Evolutionary conservation across 345 rosid species (phyloP), one percentile per base, ranked within the genome.

Genomic region (Populus nigra): DNA sequence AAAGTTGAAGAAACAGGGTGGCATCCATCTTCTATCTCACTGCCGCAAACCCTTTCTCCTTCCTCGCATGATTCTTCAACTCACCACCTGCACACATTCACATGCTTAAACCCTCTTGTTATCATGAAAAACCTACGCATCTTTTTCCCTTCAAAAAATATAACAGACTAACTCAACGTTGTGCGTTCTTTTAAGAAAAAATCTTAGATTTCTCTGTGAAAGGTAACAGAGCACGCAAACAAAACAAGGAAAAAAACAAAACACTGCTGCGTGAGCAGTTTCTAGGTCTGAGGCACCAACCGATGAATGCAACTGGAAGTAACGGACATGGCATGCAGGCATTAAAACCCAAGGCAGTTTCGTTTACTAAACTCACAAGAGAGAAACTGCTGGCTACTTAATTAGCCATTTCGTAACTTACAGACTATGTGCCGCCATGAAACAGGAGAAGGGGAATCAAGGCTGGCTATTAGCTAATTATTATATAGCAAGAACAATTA

Each of bases 11-110:
- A 38, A 65, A 78, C 76, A 74, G 47, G 38, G n/a, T 36, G 41
- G 53, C 47, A 23, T 41, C 70, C 73, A 55, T 71, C 70, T 71
- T 84, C 79, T 86, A 81, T 82, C 91, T 87, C 81, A 69, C 69
- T 18, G 80, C 87, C 84, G 77, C 90, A 76, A 83, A 78, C 50
- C 87, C 89, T 75, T 71, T 78, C 76, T 78, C 87, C 82, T 85
- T 85, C 88, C 84, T 92, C 89, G 73, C 90, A 66, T 76, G 83
- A 74, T 84, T 82, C 88, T 80, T 80, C 82, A 79, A 53, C 78
- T 20, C 78, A 16, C 89, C 99, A 18, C 89, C 99, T 93, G 94
- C 85, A 20, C 55, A 35, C 36, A 43, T 13, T 75, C 79, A 59
- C 81, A 81, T 76, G 68, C 65, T 78, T 61, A 67, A 10, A 38